A percentile compares a stretch with the other conserved stretches of the same genome.
Evolutionary conservation across 2,329 filamentous ascomycete genomes (phyloP).

Genomic region (Alternaria sp.): DNA sequence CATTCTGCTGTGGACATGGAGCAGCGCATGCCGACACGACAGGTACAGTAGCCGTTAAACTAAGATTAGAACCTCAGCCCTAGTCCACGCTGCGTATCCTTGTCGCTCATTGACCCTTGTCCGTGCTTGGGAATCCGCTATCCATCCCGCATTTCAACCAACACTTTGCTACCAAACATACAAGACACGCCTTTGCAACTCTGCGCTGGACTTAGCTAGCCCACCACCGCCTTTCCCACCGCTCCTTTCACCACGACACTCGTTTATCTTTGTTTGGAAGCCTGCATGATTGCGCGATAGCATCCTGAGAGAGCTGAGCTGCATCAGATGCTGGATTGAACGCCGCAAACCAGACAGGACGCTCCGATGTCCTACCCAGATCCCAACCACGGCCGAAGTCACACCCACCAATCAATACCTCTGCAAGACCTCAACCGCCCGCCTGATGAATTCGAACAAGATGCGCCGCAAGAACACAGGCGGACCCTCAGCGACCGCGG

Average conservation of each 20-base stretch:
- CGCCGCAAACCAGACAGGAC: constrained; percentile 35
- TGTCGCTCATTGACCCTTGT: constrained; percentile 8
- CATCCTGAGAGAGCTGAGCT: constrained; percentile 33
- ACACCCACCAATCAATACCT: constrained; percentile 71
- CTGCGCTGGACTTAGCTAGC: constrained; percentile 4
- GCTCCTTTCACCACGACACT: constrained; percentile 13
- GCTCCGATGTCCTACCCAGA: constrained; percentile 60
- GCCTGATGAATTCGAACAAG: constrained; percentile 45
- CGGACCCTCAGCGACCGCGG: constrained; percentile 60
- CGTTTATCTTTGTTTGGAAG: constrained; percentile 11
- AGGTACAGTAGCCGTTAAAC: not conserved
- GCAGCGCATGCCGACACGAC: not conserved
- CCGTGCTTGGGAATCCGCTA: constrained; percentile 3
- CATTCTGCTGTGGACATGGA: not conserved
- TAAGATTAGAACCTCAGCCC: constrained; percentile 11
- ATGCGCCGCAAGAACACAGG: constrained; percentile 46
- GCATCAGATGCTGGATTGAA: constrained; percentile 42
- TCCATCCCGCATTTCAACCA: constrained; percentile 19
- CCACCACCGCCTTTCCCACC: not conserved
- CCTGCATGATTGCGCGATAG: constrained; percentile 32
- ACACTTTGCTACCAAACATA: constrained; percentile 11
- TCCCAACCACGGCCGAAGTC: constrained; percentile 56
- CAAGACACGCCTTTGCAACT: constrained; percentile 8
- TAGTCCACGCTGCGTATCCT: constrained; percentile 16
- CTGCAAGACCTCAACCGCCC: constrained; percentile 64